Conservation (phyloP, 129 eudicot species). For the Centrapalus pauciflorus region DNA sequence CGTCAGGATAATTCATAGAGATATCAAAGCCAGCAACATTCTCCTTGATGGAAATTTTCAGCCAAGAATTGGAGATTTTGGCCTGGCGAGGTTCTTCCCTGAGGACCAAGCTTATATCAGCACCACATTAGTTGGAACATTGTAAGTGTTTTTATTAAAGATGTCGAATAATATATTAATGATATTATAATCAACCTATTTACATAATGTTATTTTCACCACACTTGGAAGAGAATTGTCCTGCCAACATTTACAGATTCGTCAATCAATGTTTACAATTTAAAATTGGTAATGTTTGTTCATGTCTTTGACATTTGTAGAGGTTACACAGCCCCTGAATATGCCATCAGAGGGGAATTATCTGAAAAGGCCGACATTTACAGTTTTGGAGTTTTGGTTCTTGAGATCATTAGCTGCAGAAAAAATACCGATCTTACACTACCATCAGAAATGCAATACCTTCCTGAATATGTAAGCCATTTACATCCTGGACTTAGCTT, state of each 20-base stretch:
- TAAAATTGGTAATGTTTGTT: neutral
- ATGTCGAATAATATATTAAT: neutral
- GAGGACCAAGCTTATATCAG: conserved; percentile 78
- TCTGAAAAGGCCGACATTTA: conserved; percentile 76
- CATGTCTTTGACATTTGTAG: conserved; percentile 25
- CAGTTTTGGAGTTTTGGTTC: conserved; percentile 76
- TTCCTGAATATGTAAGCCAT: conserved; percentile 64
- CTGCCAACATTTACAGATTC: too few species aligned
- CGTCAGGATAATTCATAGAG: conserved; percentile 63
- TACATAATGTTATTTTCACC: neutral
- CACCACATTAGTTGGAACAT: conserved; percentile 67
- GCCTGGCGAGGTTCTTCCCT: conserved; percentile 77
- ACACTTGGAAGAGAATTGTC: neutral
- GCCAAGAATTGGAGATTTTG: conserved; percentile 74
- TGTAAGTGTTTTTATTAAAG: conserved; percentile 35
- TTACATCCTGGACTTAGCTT: conserved; percentile 1
- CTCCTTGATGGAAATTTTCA: conserved; percentile 63
- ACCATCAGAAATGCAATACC: conserved; percentile 72
- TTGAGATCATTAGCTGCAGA: conserved; percentile 62
- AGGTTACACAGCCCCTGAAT: conserved; percentile 89
- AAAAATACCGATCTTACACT: conserved; percentile 59
- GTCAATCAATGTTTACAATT: neutral
- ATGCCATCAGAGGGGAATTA: conserved; percentile 67
- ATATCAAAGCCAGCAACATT: conserved; percentile 77
- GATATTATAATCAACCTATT: neutral